Evolutionary conservation across 331 rosid species (phyloP).

Genomic region (Dryas integrifolia): DNA sequence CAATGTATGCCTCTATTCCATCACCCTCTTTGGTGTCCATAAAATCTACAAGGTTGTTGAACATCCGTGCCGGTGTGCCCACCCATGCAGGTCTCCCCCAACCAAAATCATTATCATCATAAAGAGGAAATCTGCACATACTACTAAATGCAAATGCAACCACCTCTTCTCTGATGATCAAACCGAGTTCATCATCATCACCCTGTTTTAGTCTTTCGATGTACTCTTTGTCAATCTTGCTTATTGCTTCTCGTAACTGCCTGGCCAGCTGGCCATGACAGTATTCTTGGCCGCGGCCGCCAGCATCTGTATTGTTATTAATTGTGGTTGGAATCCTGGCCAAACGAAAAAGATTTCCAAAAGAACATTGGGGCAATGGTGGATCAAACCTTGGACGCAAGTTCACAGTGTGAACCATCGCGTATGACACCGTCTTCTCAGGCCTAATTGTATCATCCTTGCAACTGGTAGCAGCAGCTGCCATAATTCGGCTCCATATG

Average conservation of each 20-base stretch:
- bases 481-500: conserved; percentile 42
- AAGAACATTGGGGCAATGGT: conserved; percentile 29
- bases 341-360: conserved; percentile 34
- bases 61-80: conserved; percentile 15
- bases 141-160: conserved; percentile 42
- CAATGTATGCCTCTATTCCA: conserved; percentile 28
- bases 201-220: conserved; percentile 26
- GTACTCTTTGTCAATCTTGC: conserved; percentile 33
- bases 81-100: conserved; percentile 27
- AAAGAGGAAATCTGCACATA: neutral
- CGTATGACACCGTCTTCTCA: neutral
- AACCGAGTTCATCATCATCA: too few species aligned
- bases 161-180: too few species aligned
- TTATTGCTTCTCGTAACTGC: conserved; percentile 32
- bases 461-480: neutral
- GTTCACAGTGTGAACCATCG: conserved; percentile 33
- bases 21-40: conserved; percentile 21
- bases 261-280: neutral
- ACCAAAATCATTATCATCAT: conserved; percentile 21
- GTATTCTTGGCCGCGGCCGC: neutral
- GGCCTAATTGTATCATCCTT: neutral
- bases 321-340: too few species aligned
- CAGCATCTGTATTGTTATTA: too few species aligned
- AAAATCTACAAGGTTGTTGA: conserved; percentile 2
- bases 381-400: conserved; percentile 50